A percentile compares a stretch with the other conserved stretches of the same genome.
Conservation (phyloP, 331 rosid species). For the Quercus tomentella region DNA sequence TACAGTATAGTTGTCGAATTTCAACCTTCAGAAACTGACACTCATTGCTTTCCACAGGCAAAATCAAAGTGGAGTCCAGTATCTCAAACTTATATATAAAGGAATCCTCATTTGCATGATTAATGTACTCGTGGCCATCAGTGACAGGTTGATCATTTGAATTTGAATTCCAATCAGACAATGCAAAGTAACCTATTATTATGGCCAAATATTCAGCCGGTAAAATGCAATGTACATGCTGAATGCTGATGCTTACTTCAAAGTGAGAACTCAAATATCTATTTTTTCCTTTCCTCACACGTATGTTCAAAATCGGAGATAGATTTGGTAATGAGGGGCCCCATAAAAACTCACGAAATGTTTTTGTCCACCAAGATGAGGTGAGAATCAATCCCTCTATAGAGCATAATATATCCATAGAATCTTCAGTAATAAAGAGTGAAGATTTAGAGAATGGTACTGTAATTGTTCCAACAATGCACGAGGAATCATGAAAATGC, state of each 20-base stretch:
- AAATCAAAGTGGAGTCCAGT: slow-evolving; percentile 67
- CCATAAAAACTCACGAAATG: slow-evolving; percentile 71
- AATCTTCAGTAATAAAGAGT: slow-evolving; percentile 43
- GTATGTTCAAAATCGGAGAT: slow-evolving; percentile 76
- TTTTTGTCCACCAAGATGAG: slow-evolving; percentile 63
- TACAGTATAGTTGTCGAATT: slow-evolving; percentile 55
- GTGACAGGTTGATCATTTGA: slow-evolving; percentile 29
- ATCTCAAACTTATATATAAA: slow-evolving; percentile 68
- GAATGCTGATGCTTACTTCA: slow-evolving; percentile 65
- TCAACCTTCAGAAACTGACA: slow-evolving; percentile 64
- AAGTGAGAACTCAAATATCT: slow-evolving; percentile 32
- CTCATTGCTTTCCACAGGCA: slow-evolving; percentile 65
- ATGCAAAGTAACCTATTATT: slow-evolving; percentile 78
- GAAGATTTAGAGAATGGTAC: slow-evolving; percentile 60
- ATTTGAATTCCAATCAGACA: slow-evolving; percentile 71
- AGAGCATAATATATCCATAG: slow-evolving; percentile 61
- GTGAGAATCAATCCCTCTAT: slow-evolving; percentile 68
- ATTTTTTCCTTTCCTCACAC: slow-evolving; percentile 46
- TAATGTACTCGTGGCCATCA: slow-evolving; percentile 27
- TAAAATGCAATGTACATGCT: slow-evolving; percentile 84
- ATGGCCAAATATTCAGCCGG: slow-evolving; percentile 86
- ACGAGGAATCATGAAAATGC: slow-evolving; percentile 86
- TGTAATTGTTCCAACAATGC: slow-evolving; percentile 57
- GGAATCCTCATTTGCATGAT: slow-evolving; percentile 35
- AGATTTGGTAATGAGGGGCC: slow-evolving; percentile 64